Evolutionary conservation across 345 rosid species (phyloP), one percentile per base, ranked within the genome.

Genomic region (Anacardium occidentale): DNA sequence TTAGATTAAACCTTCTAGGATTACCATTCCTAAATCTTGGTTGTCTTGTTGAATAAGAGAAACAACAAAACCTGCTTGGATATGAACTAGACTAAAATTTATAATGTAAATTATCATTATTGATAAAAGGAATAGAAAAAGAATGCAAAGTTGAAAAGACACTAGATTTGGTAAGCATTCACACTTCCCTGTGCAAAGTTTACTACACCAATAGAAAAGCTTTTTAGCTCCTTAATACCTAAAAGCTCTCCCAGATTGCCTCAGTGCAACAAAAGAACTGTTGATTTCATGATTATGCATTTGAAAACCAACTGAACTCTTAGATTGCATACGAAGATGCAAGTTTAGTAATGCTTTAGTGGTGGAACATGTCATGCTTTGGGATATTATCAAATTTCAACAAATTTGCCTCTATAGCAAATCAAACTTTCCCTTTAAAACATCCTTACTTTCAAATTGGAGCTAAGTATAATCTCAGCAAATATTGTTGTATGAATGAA

Each of bases 391-490:
- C 22, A 62, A 47, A 25, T 48, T 64, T 61, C 45, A 11, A 37
- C 2, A 56, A 37, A 20, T 22, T 48, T 25, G 37, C 7, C 37
- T 34, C 37, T 7, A 34, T 34, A 34, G 37, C 37, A 34, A 66
- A 9, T 56, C 48, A 14, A 22, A 55, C 20, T 40, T 53, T 21
- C 10, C 44, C 29, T 62, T 48, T 25, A n/a, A 64, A 59, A 25
- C 32, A 11, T 58, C 62, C 24, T 56, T 21, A 20, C 37, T 12
- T 57, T 26, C 54, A 69, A 25, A 42, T 17, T 47, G 66, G 61
- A 62, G 76, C 61, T 53, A 12, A 80, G 80, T 7, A 80, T 80
- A 24, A 78, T 75, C 66, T 66, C 80, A 10, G 82, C 82, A 73
- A 80, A 83, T 42, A 76, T 75, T 78, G 78, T 83, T 3, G 5